Evolutionary conservation across 805 yeast species (phyloP).

Genomic region (Pichia sporocuriosa): DNA sequence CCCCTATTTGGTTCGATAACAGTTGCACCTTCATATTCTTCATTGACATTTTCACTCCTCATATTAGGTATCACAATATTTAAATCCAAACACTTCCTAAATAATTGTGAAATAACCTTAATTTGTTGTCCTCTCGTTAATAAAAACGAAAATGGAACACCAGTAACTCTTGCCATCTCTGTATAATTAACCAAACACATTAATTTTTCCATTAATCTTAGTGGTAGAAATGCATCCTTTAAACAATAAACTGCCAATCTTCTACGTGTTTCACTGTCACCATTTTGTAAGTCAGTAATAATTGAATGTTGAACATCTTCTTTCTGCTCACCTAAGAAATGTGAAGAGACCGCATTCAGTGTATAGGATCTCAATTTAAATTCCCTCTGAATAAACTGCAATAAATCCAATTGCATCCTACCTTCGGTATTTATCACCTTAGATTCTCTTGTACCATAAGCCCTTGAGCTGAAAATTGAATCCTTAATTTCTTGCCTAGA

Average conservation of each 20-base stretch:
- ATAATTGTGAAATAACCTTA: constrained; percentile 91
- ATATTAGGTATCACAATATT: constrained; percentile 88
- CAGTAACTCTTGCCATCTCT: constrained; percentile 99
- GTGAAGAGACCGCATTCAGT: constrained; percentile 89
- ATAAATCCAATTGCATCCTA: constrained; percentile 85
- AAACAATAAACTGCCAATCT: constrained; percentile 94
- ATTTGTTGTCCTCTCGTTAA: constrained; percentile 94
- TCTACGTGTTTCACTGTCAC: constrained; percentile 85
- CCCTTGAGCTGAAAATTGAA: constrained; percentile 83
- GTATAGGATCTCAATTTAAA: constrained; percentile 93
- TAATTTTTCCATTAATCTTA: constrained; percentile 80
- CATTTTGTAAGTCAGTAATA: constrained; percentile 90
- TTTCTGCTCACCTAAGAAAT: constrained; percentile 89
- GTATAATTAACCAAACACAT: constrained; percentile 97
- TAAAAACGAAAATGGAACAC: constrained; percentile 91
- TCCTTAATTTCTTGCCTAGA: constrained; percentile 75
- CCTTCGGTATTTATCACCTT: constrained; percentile 92
- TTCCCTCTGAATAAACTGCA: constrained; percentile 91
- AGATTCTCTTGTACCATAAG: constrained; percentile 93
- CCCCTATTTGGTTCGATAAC: constrained; percentile 97
- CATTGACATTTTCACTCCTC: constrained; percentile 71
- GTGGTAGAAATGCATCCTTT: constrained; percentile 90
- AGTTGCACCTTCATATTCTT: constrained; percentile 98
- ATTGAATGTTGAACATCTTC: constrained; percentile 98
- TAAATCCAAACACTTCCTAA: constrained; percentile 82